These are phyloP conservation scores for Melampsora larici-populina DNA, from an alignment of 1,284 basidiomycete species.

Conservation along the genomic window DNA sequence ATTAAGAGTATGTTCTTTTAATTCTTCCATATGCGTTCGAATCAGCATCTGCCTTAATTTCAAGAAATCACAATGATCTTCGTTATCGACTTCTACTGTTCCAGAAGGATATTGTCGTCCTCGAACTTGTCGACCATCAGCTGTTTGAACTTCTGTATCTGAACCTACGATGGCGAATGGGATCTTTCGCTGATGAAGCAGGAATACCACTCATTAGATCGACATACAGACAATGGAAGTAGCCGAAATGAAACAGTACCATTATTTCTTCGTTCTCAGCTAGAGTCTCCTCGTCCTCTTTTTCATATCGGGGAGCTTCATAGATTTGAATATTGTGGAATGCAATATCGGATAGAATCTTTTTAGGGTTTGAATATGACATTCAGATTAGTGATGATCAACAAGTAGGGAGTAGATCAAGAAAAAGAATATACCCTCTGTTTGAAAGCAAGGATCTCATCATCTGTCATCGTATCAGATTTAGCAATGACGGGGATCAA, in stretches of 20 bases:
- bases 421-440: constrained; percentile 62
- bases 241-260: constrained; percentile 48
- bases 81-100: constrained; percentile 95
- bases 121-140: constrained; percentile 82
- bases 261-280: constrained; percentile 94
- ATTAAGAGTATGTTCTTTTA: constrained; percentile 89
- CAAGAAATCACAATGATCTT: constrained; percentile 96
- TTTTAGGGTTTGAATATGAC: constrained; percentile 13
- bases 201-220: constrained; percentile 46
- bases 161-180: constrained; percentile 96
- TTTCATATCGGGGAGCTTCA: constrained; percentile 89
- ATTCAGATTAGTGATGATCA: not conserved
- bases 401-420: not conserved
- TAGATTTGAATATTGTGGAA: constrained; percentile 94
- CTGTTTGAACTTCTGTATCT: constrained; percentile 70
- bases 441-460: constrained; percentile 88
- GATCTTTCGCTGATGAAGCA: constrained; percentile 69
- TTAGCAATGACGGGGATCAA: constrained; percentile 95
- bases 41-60: constrained; percentile 98
- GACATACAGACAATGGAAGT: too few relatives aligned
- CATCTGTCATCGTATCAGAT: constrained; percentile 91
- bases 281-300: constrained; percentile 93
- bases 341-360: constrained; percentile 86
- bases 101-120: constrained; percentile 95
- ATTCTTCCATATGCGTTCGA: constrained; percentile 95